Evolutionary conservation across 2,329 filamentous ascomycete species (phyloP).

Genomic region (Calycina herbarum): DNA sequence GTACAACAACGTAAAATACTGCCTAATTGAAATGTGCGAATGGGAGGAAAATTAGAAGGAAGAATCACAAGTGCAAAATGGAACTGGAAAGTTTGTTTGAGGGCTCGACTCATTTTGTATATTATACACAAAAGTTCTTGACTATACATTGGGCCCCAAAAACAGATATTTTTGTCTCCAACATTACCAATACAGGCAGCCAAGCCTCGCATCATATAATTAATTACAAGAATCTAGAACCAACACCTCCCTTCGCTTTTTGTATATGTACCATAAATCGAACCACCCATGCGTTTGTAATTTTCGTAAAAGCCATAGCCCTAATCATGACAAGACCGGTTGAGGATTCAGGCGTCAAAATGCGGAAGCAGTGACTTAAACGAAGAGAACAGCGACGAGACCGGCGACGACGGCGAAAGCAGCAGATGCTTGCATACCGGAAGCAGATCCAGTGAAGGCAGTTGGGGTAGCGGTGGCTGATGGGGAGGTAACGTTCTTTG

Average conservation of each 20-base stretch:
- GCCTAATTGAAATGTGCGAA: no score
- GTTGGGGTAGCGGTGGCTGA: conserved; percentile 22
- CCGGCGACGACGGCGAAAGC: conserved; percentile 33
- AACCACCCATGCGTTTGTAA: conserved; percentile 6
- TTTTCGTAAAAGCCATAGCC: conserved; percentile 36
- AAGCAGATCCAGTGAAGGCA: conserved; percentile 33
- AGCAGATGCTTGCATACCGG: conserved; percentile 36
- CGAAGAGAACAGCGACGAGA: conserved; percentile 36
- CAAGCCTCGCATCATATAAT: conserved; percentile 5
- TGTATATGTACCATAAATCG: conserved; percentile 11
- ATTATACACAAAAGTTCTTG: conserved; percentile 14
- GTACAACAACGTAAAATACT: no score
- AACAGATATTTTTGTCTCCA: conserved; percentile 1
- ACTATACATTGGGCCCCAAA: conserved; percentile 12
- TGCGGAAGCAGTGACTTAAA: conserved; percentile 32
- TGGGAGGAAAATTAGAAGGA: no score
- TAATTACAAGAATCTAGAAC: conserved; percentile 22
- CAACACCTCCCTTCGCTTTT: conserved; percentile 7
- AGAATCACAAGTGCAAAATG: background rate
- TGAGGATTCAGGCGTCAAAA: conserved; percentile 28
- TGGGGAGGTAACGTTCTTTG: conserved; percentile 24
- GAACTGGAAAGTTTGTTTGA: conserved; percentile 4
- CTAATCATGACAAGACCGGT: conserved; percentile 24
- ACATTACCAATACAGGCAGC: conserved; percentile 13
- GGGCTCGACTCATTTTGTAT: conserved; percentile 14